phyloP scores from a whole-genome alignment of 169 alveolate species.

The Eimeria necatrix region DNA sequence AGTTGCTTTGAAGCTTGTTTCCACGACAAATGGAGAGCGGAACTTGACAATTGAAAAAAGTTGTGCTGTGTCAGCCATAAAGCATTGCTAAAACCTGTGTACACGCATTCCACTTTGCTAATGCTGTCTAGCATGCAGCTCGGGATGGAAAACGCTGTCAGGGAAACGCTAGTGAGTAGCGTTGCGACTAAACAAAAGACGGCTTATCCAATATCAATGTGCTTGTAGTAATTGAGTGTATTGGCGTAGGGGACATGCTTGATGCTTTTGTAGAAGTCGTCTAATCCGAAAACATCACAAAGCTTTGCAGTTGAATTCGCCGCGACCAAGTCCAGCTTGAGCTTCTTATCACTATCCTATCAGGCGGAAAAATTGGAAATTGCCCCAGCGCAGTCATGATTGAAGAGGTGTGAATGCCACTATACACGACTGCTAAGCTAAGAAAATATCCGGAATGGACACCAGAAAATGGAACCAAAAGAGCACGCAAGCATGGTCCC shows the following conservation, averaged over 20 bases:
- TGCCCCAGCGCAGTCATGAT: not conserved
- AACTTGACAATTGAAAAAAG: too few relatives aligned
- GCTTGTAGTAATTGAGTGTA: slow-evolving; percentile 66
- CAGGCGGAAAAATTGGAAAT: not conserved
- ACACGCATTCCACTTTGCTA: too few relatives aligned
- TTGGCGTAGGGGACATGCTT: slow-evolving; percentile 69
- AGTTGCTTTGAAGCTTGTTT: too few relatives aligned
- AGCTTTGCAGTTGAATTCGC: slow-evolving; percentile 68
- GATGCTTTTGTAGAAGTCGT: slow-evolving; percentile 56
- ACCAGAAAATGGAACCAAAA: not conserved
- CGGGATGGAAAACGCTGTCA: not conserved
- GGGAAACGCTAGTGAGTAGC: not conserved
- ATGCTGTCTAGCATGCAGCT: too few relatives aligned
- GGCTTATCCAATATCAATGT: slow-evolving; percentile 9
- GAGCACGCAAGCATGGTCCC: not conserved
- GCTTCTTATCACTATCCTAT: slow-evolving; percentile 46
- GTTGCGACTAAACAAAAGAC: not conserved
- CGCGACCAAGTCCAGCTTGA: slow-evolving; percentile 63
- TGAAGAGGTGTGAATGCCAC: not conserved
- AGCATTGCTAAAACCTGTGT: too few relatives aligned
- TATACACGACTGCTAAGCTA: not conserved
- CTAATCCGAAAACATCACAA: slow-evolving; percentile 66
- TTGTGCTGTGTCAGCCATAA: too few relatives aligned
- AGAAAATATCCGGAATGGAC: not conserved
- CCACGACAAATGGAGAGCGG: too few relatives aligned